Evolutionary conservation across 2,329 filamentous ascomycete species (phyloP).

Genomic region (Trichoderma sp.): DNA sequence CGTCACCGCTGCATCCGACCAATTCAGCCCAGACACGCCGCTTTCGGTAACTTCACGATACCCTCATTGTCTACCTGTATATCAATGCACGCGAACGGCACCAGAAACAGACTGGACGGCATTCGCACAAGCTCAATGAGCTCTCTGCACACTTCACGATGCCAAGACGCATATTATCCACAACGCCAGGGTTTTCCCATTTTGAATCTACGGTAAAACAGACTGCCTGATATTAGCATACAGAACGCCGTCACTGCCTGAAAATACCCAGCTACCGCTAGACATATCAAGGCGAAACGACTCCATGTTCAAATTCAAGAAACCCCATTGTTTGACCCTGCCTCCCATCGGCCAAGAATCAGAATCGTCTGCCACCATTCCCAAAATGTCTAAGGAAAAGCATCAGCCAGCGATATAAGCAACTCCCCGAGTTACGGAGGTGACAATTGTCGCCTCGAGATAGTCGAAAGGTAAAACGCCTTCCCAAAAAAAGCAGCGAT

Average conservation of each 20-base stretch:
- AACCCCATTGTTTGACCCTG: neutral
- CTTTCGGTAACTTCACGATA: neutral
- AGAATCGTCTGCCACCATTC: neutral
- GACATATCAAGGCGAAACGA: neutral
- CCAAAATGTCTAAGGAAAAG: slow-evolving; percentile 4
- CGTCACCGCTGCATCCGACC: neutral
- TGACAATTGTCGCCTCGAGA: neutral
- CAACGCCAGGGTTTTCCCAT: neutral
- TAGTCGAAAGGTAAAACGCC: neutral
- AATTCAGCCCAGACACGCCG: neutral
- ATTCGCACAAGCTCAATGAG: no score
- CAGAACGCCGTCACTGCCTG: neutral
- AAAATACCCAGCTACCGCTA: neutral
- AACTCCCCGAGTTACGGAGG: neutral
- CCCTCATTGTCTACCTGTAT: neutral
- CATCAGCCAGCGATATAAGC: slow-evolving; percentile 5
- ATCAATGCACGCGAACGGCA: neutral
- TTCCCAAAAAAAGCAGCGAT: neutral
- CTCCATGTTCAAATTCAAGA: neutral
- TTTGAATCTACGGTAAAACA: neutral
- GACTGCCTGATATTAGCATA: neutral
- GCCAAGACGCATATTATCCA: no score
- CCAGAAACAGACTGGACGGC: neutral
- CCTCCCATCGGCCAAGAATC: neutral
- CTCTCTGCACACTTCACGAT: no score